Evolutionary conservation across 1,284 basidiomycete genomes (phyloP).

Genomic region (Exsudoporus floridanus): DNA sequence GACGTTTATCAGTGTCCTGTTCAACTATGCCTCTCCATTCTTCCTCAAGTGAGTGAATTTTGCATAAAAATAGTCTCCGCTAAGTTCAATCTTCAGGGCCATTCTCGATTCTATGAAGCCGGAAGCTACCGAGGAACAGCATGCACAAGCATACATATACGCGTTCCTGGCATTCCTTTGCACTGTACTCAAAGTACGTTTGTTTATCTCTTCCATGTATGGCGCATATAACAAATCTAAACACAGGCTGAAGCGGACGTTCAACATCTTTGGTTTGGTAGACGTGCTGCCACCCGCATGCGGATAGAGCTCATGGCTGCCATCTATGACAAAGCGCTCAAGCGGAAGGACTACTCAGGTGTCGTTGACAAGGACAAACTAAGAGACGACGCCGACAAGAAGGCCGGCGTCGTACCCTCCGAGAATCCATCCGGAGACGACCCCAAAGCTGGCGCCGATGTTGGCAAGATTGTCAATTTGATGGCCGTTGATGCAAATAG

Average conservation of each 20-base stretch:
- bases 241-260: constrained; percentile 56
- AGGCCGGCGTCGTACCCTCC: constrained; percentile 13
- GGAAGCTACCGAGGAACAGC: constrained; percentile 39
- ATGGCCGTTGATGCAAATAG: constrained; percentile 72
- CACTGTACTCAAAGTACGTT: constrained; percentile 45
- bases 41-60: constrained; percentile 40
- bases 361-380: constrained; percentile 56
- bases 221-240: neutral
- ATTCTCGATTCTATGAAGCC: constrained; percentile 36
- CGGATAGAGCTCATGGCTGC: constrained; percentile 64
- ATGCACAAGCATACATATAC: constrained; percentile 61
- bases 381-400: constrained; percentile 20
- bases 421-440: constrained; percentile 42
- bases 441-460: constrained; percentile 65
- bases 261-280: constrained; percentile 64
- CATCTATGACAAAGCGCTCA: constrained; percentile 89
- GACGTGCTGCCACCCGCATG: constrained; percentile 57
- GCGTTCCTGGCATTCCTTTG: constrained; percentile 57
- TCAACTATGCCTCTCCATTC: constrained; percentile 57
- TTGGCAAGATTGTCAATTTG: constrained; percentile 77
- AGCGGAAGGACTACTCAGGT: constrained; percentile 82
- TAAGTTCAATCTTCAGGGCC: constrained; percentile 20
- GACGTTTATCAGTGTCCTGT: constrained; percentile 54
- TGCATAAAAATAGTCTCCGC: neutral
- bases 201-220: neutral